Conservation (phyloP, 768 basidiomycete genomes). For the Pholiota conissans region DNA sequence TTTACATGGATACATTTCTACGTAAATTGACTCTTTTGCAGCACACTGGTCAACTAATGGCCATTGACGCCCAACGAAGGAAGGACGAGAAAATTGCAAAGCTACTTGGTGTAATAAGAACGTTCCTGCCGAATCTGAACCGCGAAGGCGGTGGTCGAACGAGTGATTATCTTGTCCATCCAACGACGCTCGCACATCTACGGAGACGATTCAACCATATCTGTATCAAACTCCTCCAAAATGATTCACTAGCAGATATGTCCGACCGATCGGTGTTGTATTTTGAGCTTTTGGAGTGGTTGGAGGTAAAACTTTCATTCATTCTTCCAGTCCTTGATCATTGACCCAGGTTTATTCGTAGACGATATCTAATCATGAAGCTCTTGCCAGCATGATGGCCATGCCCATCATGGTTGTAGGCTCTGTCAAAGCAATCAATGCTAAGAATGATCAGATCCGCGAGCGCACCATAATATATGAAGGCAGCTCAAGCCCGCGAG, state of each 20-base stretch:
- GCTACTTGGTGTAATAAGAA: slow-evolving; percentile 69
- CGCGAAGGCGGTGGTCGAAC: slow-evolving; percentile 74
- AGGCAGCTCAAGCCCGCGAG: slow-evolving; percentile 87
- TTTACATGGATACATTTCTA: not conserved
- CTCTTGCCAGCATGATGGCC: slow-evolving; percentile 92
- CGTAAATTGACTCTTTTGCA: slow-evolving; percentile 27
- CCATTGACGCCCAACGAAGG: slow-evolving; percentile 64
- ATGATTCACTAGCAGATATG: slow-evolving; percentile 95
- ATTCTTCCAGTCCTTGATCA: not conserved
- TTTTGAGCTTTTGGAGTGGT: slow-evolving; percentile 89
- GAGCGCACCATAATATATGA: slow-evolving; percentile 88
- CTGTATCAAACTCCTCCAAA: slow-evolving; percentile 81
- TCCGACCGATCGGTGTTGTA: slow-evolving; percentile 84
- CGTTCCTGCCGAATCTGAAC: slow-evolving; percentile 80
- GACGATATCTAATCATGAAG: slow-evolving; percentile 94
- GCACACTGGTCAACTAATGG: slow-evolving; percentile 82
- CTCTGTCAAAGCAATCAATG: slow-evolving; percentile 61
- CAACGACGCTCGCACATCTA: slow-evolving; percentile 89
- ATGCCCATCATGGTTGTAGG: slow-evolving; percentile 93
- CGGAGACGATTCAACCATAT: slow-evolving; percentile 89
- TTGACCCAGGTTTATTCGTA: slow-evolving; percentile 28
- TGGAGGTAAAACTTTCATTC: slow-evolving; percentile 64
- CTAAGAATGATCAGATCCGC: slow-evolving; percentile 62
- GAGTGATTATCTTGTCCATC: slow-evolving; percentile 91
- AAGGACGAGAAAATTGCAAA: slow-evolving; percentile 76